Percentiles rank a stretch among this genome's conserved stretches.
Evolutionary conservation across 257 asterid genomes (phyloP).

Genomic region (Prunella vulgaris): DNA sequence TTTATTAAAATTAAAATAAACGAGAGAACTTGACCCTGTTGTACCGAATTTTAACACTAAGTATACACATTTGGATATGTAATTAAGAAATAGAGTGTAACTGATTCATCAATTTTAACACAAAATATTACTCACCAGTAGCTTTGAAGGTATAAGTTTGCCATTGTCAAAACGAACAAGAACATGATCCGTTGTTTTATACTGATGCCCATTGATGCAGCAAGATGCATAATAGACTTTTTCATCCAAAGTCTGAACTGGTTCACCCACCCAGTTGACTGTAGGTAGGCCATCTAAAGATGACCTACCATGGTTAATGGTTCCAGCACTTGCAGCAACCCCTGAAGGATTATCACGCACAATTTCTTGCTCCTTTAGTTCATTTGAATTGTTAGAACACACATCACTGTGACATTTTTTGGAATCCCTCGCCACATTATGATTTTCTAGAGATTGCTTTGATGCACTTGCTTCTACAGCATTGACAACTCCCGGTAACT

Average conservation of each 20-base stretch:
- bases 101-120: neutral
- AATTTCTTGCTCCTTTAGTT: slow-evolving; percentile 30
- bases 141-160: slow-evolving; percentile 65
- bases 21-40: neutral
- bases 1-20: neutral
- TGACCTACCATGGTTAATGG: slow-evolving; percentile 30
- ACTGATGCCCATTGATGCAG: slow-evolving; percentile 58
- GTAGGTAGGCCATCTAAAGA: slow-evolving; percentile 34
- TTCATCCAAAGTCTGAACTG: slow-evolving; percentile 49
- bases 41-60: neutral
- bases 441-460: slow-evolving; percentile 36
- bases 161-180: slow-evolving; percentile 50
- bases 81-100: slow-evolving; percentile 6
- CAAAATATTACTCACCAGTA: slow-evolving; percentile 59
- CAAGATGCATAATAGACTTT: slow-evolving; percentile 61
- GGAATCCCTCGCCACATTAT: slow-evolving; percentile 14
- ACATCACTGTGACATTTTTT: slow-evolving; percentile 33
- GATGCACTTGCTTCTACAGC: slow-evolving; percentile 28
- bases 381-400: slow-evolving; percentile 27
- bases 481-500: slow-evolving; percentile 24
- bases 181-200: slow-evolving; percentile 55
- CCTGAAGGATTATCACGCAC: slow-evolving; percentile 38
- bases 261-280: slow-evolving; percentile 73
- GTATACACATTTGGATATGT: slow-evolving; percentile 5
- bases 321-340: slow-evolving; percentile 32